A percentile compares a stretch with the other conserved stretches of the same genome.
Conservation (phyloP, 805 yeast genomes). For the Candida tibetensis region DNA sequence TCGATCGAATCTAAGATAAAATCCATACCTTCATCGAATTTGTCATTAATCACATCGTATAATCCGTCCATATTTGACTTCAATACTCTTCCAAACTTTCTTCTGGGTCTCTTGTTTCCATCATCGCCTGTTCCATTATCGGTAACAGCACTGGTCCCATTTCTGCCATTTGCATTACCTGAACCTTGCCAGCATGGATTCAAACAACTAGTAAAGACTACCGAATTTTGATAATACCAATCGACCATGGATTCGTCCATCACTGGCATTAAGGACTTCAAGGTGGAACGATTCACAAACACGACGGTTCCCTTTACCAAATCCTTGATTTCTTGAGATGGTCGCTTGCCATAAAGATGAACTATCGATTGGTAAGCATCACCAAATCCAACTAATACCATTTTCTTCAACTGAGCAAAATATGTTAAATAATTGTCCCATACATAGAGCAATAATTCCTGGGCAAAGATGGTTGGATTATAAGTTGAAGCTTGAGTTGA, state of each 20-base stretch:
- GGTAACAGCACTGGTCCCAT: slow-evolving; percentile 11
- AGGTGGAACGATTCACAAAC: slow-evolving; percentile 63
- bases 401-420: slow-evolving; percentile 59
- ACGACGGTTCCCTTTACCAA: slow-evolving; percentile 67
- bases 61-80: slow-evolving; percentile 71
- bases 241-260: slow-evolving; percentile 88
- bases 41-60: slow-evolving; percentile 72
- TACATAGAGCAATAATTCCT: slow-evolving; percentile 70
- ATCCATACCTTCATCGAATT: slow-evolving; percentile 82
- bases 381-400: slow-evolving; percentile 85
- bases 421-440: slow-evolving; percentile 91
- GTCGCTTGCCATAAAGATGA: slow-evolving; percentile 81
- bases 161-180: slow-evolving; percentile 26
- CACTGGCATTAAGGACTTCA: slow-evolving; percentile 78
- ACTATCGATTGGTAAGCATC: slow-evolving; percentile 86
- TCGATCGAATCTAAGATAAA: slow-evolving; percentile 78
- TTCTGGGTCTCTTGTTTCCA: slow-evolving; percentile 67
- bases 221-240: slow-evolving; percentile 86
- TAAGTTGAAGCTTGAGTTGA: slow-evolving; percentile 30
- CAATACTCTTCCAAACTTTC: slow-evolving; percentile 87
- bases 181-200: slow-evolving; percentile 78
- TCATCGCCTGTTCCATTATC: slow-evolving; percentile 24
- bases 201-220: slow-evolving; percentile 69
- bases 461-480: slow-evolving; percentile 65
- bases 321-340: slow-evolving; percentile 50